Evolutionary conservation across 176 grass and related monocot species (phyloP), one percentile per base, ranked within the genome.

Genomic region (Stipa capillata): DNA sequence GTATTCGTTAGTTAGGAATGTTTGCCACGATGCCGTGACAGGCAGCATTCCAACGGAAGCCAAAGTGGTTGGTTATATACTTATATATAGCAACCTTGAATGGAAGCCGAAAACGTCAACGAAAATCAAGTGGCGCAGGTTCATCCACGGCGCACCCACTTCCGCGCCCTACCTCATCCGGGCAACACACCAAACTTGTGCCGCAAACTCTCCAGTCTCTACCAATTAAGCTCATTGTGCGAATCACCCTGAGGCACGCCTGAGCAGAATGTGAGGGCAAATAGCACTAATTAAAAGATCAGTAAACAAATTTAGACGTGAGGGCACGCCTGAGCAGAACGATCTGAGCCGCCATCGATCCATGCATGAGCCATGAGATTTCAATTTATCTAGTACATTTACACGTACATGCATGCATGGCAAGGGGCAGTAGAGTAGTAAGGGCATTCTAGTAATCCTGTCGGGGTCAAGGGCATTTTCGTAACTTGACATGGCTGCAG

Each of bases 1-100:
- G 35, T 81, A 80, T 89, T 76, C 61, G 82, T 80, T 80, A 58
- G 87, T 84, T 85, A 76, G 79, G 87, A 84, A 89, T 85, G 82
- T 84, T 60, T 80, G 62, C 61, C 51, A 53, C 34, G 57, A 27
- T 54, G 68, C 21, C 52, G 69, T 59, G 69, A 54, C 69, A 44
- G 25, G 14, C 41, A 42, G 52, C 61, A 8, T 69, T 85, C 82
- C 8, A 25, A 63, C 12, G 87, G 76, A 37, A 32, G 43, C 68
- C 76, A 0, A 28, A 74, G 68, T 59, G 51, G 81, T 50, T 60
- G 41, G 68, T 74, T 88, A 39, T 28, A 74, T 42, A 41, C 51
- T 74, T 88, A 39, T 28, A 74, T 42, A 41, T 59, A 62, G 8
- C 86, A 67, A 52, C 66, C 68, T 84, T 70, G 60, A 74, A 79